Conservation (phyloP, 352 stramenopile species). For the Pythium monospermum region DNA sequence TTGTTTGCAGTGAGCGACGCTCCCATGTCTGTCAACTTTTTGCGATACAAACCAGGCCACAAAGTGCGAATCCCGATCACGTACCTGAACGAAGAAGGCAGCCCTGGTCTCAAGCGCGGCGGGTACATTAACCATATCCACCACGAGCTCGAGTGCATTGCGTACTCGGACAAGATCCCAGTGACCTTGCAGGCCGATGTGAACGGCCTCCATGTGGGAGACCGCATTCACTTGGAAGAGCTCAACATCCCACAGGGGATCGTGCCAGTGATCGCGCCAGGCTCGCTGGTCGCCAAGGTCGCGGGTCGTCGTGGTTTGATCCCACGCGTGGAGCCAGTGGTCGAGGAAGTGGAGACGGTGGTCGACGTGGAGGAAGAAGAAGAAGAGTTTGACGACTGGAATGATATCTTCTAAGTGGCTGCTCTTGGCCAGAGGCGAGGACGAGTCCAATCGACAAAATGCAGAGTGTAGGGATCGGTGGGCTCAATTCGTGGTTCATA, state of each 20-base stretch:
- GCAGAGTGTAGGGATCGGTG: not conserved
- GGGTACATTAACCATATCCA: constrained; percentile 92
- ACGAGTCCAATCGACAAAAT: not conserved
- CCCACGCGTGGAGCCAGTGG: constrained; percentile 59
- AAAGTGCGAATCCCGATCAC: constrained; percentile 89
- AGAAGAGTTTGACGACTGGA: constrained; percentile 85
- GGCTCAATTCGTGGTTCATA: not conserved
- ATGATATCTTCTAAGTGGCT: constrained; percentile 77
- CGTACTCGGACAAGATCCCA: constrained; percentile 74
- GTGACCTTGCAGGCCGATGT: constrained; percentile 77
- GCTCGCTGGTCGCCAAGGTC: constrained; percentile 82
- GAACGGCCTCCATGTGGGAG: constrained; percentile 82
- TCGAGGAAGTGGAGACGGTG: constrained; percentile 57
- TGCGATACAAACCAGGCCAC: constrained; percentile 89
- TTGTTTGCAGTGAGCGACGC: constrained; percentile 79
- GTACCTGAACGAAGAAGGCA: constrained; percentile 92
- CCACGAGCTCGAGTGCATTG: constrained; percentile 77
- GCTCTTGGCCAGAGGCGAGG: not conserved
- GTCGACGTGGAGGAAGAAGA: constrained; percentile 62
- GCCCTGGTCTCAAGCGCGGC: constrained; percentile 91
- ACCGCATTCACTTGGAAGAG: constrained; percentile 73
- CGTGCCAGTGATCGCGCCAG: constrained; percentile 48
- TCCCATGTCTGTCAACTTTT: constrained; percentile 87
- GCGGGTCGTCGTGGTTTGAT: constrained; percentile 82
- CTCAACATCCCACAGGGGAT: constrained; percentile 77